Conservation (phyloP, 2,329 filamentous ascomycete species). For the Calonectria henricotiae region DNA sequence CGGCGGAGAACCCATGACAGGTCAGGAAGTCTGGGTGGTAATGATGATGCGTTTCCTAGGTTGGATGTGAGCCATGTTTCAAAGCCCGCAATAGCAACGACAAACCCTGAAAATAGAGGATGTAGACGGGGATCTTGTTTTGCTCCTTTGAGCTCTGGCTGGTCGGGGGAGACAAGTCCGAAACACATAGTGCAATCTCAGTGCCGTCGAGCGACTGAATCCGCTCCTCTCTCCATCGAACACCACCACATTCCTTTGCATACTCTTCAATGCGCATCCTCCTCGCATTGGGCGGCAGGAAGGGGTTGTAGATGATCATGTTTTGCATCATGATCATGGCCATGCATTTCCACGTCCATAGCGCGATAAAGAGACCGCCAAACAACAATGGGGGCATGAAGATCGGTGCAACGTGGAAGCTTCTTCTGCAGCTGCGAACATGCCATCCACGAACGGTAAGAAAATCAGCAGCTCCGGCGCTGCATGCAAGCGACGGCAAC, state of each 20-base stretch:
- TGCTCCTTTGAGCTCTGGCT: conserved; percentile 7
- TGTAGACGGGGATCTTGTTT: conserved; percentile 63
- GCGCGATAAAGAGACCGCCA: conserved; percentile 73
- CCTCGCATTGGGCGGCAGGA: conserved; percentile 80
- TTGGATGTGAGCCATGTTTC: conserved; percentile 44
- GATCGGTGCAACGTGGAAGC: conserved; percentile 57
- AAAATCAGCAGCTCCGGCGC: conserved; percentile 26
- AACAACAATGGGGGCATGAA: conserved; percentile 80
- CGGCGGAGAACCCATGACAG: conserved; percentile 69
- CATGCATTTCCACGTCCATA: conserved; percentile 79
- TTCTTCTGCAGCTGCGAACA: conserved; percentile 43
- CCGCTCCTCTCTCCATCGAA: conserved; percentile 78
- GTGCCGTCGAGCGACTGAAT: conserved; percentile 77
- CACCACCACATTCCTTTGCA: conserved; percentile 70
- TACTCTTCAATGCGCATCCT: conserved; percentile 79
- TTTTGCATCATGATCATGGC: conserved; percentile 87
- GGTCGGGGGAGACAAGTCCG: conserved; percentile 56
- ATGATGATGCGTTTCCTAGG: conserved; percentile 73
- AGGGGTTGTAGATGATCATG: conserved; percentile 87
- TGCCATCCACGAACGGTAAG: conserved; percentile 31
- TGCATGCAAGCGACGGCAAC: conserved; percentile 36
- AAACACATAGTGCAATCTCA: conserved; percentile 73
- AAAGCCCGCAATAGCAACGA: conserved; percentile 15
- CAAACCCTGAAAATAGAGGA: conserved; percentile 56
- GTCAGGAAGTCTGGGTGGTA: conserved; percentile 72